Conservation (phyloP, 805 yeast genomes). For the Torulaspora maleeae region DNA sequence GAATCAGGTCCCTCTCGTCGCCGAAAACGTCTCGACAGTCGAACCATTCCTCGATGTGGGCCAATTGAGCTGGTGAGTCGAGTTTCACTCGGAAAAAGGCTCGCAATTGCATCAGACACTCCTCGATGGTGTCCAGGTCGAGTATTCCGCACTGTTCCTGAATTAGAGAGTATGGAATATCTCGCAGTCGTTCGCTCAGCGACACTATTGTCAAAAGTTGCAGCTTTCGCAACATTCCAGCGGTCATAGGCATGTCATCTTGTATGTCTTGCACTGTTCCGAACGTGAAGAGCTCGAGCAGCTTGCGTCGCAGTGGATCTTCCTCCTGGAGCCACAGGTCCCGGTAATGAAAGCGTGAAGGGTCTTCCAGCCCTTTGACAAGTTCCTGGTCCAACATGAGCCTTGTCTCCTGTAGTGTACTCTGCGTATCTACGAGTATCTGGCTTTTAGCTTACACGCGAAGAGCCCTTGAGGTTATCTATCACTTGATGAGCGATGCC, state of each 20-base stretch:
- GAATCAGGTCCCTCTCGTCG: slow-evolving; percentile 5
- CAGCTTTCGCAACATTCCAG: slow-evolving; percentile 21
- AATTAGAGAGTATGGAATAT: slow-evolving; percentile 16
- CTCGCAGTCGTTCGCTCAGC: slow-evolving; percentile 19
- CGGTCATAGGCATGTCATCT: slow-evolving; percentile 7
- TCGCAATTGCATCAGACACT: slow-evolving; percentile 21
- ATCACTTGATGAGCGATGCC: not conserved
- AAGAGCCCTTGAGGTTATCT: not conserved
- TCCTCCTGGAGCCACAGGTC: slow-evolving; percentile 23
- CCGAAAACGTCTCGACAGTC: slow-evolving; percentile 30
- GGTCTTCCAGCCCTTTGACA: slow-evolving; percentile 19
- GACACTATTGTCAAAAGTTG: slow-evolving; percentile 23
- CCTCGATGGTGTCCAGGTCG: slow-evolving; percentile 18
- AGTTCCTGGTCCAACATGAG: slow-evolving; percentile 1
- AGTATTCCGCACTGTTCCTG: slow-evolving; percentile 13
- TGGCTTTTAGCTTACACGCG: not conserved
- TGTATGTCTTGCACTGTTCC: slow-evolving; percentile 24
- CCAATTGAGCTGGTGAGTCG: slow-evolving; percentile 21
- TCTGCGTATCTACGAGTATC: not conserved
- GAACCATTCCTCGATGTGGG: slow-evolving; percentile 11
- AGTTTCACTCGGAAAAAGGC: slow-evolving; percentile 18
- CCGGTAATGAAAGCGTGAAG: slow-evolving; percentile 23
- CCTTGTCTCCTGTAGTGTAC: not conserved
- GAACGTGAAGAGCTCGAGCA: slow-evolving; percentile 30
- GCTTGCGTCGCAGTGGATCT: not conserved